These are phyloP conservation scores for Solanum acaule DNA, from an alignment of 257 asterid species.

Conservation along the genomic window DNA sequence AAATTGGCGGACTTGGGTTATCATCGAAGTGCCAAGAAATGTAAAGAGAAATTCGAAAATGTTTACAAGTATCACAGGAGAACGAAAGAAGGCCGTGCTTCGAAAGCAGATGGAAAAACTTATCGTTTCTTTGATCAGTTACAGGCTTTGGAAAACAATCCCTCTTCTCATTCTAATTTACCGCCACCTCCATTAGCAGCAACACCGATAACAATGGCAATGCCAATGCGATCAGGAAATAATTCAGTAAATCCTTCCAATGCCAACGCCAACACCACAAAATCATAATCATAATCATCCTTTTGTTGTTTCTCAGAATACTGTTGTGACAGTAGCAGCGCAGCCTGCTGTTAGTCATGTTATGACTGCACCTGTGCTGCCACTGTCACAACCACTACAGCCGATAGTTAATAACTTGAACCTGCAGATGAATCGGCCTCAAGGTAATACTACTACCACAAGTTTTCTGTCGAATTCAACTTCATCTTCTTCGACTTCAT, in stretches of 20 bases:
- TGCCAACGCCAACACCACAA: neutral
- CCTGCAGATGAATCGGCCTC: slow-evolving; percentile 6
- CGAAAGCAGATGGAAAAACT: slow-evolving; percentile 74
- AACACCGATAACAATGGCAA: slow-evolving; percentile 17
- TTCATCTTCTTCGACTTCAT: neutral
- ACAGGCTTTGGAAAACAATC: slow-evolving; percentile 55
- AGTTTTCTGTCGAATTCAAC: neutral
- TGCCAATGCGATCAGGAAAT: slow-evolving; percentile 26
- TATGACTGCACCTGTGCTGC: neutral
- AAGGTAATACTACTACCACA: slow-evolving; percentile 10
- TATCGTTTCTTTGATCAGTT: slow-evolving; percentile 90
- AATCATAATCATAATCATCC: neutral
- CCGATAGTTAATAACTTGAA: neutral
- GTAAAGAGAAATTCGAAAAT: slow-evolving; percentile 67
- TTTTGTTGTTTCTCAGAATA: neutral
- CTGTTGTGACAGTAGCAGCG: neutral
- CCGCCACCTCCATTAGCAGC: slow-evolving; percentile 13
- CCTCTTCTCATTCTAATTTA: neutral
- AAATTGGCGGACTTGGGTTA: slow-evolving; percentile 60
- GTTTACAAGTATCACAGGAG: slow-evolving; percentile 53
- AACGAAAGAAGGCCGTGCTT: slow-evolving; percentile 77
- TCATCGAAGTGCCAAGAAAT: slow-evolving; percentile 48
- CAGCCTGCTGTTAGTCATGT: neutral
- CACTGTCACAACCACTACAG: neutral
- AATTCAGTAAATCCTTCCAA: slow-evolving; percentile 29